Percentiles rank a stretch among this genome's conserved stretches.
Evolutionary conservation across 2,329 filamentous ascomycete genomes (phyloP).

Genomic region (Cercospora zeae-maydis): DNA sequence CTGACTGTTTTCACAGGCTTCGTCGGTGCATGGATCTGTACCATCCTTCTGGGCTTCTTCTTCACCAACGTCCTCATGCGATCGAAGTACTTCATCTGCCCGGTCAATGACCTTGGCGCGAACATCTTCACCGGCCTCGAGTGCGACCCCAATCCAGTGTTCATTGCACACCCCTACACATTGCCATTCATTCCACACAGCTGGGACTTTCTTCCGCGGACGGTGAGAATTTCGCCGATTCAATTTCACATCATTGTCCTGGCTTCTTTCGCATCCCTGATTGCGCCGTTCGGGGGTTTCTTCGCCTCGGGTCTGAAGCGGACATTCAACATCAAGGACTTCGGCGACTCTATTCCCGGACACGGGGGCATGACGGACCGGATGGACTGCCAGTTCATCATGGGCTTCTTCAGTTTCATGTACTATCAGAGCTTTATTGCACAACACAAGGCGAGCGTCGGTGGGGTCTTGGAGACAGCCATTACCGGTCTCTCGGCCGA

Average conservation of each 20-base stretch:
- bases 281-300: constrained; percentile 96
- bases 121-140: constrained; percentile 88
- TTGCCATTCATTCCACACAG: constrained; percentile 57
- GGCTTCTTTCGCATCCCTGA: constrained; percentile 90
- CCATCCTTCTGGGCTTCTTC: constrained; percentile 75
- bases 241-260: constrained; percentile 90
- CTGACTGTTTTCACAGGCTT: constrained; percentile 58
- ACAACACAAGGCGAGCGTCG: constrained; percentile 77
- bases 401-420: constrained; percentile 98
- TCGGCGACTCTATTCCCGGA: constrained; percentile 94
- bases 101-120: constrained; percentile 90
- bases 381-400: constrained; percentile 99
- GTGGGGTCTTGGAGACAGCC: constrained; percentile 82
- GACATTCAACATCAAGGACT: constrained; percentile 99
- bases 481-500: constrained; percentile 84
- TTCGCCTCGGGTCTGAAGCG: constrained; percentile 97
- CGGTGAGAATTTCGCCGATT: constrained; percentile 76
- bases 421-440: constrained; percentile 97
- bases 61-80: constrained; percentile 81
- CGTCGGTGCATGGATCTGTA: constrained; percentile 93
- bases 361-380: constrained; percentile 98
- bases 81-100: constrained; percentile 97
- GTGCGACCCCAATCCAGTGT: constrained; percentile 88
- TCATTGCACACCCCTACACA: constrained; percentile 71
- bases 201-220: constrained; percentile 68